phyloP scores from a whole-genome alignment of 2,329 filamentous ascomycete species.

The Sporothrix curviconia region DNA sequence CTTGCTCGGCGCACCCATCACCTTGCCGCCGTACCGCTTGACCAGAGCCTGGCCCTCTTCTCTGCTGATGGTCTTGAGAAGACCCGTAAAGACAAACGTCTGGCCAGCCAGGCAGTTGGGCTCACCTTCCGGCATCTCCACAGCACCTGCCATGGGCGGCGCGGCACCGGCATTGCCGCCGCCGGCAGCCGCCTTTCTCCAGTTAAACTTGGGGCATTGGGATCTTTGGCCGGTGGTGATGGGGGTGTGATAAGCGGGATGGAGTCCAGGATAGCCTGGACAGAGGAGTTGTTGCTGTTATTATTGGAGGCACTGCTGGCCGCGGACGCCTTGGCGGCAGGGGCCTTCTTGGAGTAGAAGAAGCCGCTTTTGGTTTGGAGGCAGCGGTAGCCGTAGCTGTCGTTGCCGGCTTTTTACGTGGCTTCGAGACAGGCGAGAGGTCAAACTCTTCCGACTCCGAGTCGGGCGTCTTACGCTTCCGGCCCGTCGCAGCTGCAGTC shows the following conservation, averaged over 20 bases:
- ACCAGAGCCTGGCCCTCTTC: conserved; percentile 81
- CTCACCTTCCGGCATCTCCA: conserved; percentile 72
- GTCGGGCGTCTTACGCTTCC: conserved; percentile 54
- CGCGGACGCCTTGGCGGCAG: conserved; percentile 6
- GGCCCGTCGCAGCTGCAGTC: conserved; percentile 23
- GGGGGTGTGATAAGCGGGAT: conserved; percentile 79
- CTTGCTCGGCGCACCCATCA: conserved; percentile 75
- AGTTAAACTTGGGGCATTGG: conserved; percentile 69
- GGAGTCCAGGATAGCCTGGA: conserved; percentile 80
- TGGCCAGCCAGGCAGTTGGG: conserved; percentile 87
- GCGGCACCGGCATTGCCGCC: conserved; percentile 57
- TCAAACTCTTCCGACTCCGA: conserved; percentile 51
- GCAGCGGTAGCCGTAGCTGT: conserved; percentile 13
- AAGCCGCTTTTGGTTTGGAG: conserved; percentile 48
- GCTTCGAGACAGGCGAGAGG: conserved; percentile 35
- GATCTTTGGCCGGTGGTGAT: conserved; percentile 68
- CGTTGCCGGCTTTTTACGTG: conserved; percentile 54
- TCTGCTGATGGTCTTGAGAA: conserved; percentile 71
- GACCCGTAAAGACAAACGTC: conserved; percentile 90
- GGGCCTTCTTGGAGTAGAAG: conserved; percentile 9
- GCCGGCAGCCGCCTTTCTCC: conserved; percentile 52
- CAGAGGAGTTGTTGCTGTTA: conserved; percentile 54
- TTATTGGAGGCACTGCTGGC: conserved; percentile 40
- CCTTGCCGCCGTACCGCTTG: conserved; percentile 90
- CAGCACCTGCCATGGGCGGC: conserved; percentile 55